Evolutionary conservation across 2,329 filamentous ascomycete genomes (phyloP).

Genomic region (Colletotrichum godetiae): DNA sequence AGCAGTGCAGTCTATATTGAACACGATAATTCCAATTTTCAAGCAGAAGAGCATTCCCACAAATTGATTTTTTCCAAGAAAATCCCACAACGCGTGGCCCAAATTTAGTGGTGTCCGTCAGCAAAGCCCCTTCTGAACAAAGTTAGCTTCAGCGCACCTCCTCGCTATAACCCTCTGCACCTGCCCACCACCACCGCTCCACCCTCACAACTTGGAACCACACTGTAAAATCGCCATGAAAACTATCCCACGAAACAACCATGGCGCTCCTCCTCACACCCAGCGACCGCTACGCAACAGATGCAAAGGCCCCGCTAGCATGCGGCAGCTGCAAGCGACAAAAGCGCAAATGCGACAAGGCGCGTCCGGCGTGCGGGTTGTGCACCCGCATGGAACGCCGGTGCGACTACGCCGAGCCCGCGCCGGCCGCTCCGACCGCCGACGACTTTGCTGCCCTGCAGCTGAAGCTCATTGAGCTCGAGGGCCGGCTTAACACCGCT

Average conservation of each 20-base stretch:
- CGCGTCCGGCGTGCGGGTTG: conserved; percentile 57
- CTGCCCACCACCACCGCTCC: no score
- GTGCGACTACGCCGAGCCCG: conserved; percentile 54
- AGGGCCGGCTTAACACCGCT: conserved; percentile 45
- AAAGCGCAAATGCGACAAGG: conserved; percentile 65
- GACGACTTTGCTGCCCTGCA: conserved; percentile 53
- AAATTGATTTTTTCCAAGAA: background rate
- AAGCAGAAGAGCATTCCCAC: background rate
- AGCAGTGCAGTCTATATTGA: background rate
- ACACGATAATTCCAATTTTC: no score
- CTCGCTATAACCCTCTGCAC: no score
- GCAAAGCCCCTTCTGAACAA: background rate
- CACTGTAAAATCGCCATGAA: background rate
- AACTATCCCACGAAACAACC: background rate
- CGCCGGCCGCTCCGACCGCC: conserved; percentile 46
- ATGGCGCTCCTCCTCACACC: conserved; percentile 13
- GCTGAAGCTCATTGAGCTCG: conserved; percentile 50
- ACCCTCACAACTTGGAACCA: background rate
- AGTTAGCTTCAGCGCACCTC: background rate
- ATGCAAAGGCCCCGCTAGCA: conserved; percentile 19
- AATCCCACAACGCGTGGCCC: background rate
- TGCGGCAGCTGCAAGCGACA: conserved; percentile 42
- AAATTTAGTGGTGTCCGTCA: background rate
- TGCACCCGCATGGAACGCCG: conserved; percentile 54
- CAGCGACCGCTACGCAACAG: background rate